Conservation (phyloP, 169 alveolate species). For the Babesia divergens region DNA sequence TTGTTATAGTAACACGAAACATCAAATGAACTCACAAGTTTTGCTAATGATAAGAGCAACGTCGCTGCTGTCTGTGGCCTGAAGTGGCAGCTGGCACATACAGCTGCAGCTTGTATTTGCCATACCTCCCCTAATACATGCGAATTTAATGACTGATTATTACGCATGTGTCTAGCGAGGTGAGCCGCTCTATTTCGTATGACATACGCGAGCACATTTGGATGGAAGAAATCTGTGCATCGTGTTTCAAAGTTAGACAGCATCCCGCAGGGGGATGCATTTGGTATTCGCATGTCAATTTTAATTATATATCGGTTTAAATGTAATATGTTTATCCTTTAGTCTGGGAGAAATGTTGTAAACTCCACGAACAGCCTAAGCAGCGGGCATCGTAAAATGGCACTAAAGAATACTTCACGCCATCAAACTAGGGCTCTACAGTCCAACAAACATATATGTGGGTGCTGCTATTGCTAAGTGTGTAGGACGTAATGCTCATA, state of each 20-base stretch:
- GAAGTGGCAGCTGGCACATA: conserved; percentile 25
- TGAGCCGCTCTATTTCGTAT: conserved; percentile 42
- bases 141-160: not conserved
- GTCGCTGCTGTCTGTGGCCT: conserved; percentile 54
- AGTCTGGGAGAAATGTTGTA: too few species aligned
- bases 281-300: conserved; percentile 60
- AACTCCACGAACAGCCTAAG: too few species aligned
- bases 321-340: too few species aligned
- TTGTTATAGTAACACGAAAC: too few species aligned
- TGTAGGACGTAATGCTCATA: too few species aligned
- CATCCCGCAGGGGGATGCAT: conserved; percentile 57
- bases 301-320: too few species aligned
- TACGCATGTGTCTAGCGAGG: conserved; percentile 23
- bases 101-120: conserved; percentile 9
- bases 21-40: conserved; percentile 42
- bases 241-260: conserved; percentile 59
- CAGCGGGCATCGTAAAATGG: too few species aligned
- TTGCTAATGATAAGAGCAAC: conserved; percentile 39
- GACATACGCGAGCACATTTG: conserved; percentile 46
- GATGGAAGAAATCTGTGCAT: conserved; percentile 55
- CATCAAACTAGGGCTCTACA: too few species aligned
- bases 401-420: too few species aligned
- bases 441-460: too few species aligned
- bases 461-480: too few species aligned
- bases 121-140: conserved; percentile 9